A percentile compares a stretch with the other conserved stretches of the same genome.
Conservation (phyloP, 169 alveolate genomes). For the Amoebophrya sp. region DNA sequence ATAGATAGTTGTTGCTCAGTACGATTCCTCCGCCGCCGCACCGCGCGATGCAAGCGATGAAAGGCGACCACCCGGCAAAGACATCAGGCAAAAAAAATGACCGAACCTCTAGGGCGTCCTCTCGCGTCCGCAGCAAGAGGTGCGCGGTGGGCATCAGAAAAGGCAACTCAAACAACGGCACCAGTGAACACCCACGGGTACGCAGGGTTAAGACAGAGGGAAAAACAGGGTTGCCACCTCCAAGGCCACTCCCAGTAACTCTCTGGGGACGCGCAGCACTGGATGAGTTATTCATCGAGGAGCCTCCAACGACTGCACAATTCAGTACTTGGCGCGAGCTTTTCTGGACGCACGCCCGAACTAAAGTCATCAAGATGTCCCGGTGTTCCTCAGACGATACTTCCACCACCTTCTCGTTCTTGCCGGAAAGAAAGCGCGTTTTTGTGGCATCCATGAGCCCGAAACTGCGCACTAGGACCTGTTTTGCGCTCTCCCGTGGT, state of each 20-base stretch:
- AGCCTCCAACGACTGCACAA: no score
- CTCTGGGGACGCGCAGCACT: no score
- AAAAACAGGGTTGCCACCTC: neutral
- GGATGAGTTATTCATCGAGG: no score
- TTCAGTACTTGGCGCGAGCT: neutral
- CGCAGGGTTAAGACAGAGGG: no score
- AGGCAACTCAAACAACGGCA: neutral
- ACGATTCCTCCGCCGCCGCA: no score
- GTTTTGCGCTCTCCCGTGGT: neutral
- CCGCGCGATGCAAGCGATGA: neutral
- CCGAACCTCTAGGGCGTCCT: neutral
- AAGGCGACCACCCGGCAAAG: neutral
- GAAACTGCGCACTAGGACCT: neutral
- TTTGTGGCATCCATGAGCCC: neutral
- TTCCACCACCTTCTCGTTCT: no score
- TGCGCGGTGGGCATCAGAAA: neutral
- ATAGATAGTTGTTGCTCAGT: no score
- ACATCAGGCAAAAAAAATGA: neutral
- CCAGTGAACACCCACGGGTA: neutral
- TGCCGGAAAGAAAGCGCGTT: neutral
- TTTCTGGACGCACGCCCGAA: neutral
- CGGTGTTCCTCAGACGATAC: neutral
- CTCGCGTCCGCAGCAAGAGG: neutral
- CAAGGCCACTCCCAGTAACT: no score
- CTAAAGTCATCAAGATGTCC: neutral